These are phyloP conservation scores for Saccharomyces hybrid DNA, from an alignment of 1,139 yeast species.

Conservation along the genomic window DNA sequence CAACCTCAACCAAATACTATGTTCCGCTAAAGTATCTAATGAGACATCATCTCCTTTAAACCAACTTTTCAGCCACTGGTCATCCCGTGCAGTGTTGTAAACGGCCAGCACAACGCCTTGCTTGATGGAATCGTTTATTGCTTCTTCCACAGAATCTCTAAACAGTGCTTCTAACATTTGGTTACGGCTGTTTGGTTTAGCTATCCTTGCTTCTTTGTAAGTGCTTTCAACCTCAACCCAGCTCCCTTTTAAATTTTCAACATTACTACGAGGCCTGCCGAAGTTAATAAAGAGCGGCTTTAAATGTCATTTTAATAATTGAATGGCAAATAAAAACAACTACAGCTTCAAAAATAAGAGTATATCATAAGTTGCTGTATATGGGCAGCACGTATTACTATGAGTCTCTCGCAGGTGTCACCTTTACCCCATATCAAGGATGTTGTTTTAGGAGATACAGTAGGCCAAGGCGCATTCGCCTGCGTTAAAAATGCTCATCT, in stretches of 20 bases:
- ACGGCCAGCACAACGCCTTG: slow-evolving; percentile 20
- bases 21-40: slow-evolving; percentile 7
- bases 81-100: slow-evolving; percentile 16
- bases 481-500: slow-evolving; percentile 34
- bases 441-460: slow-evolving; percentile 33
- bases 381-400: background rate
- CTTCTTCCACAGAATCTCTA: slow-evolving; percentile 18
- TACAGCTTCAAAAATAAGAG: too few relatives aligned
- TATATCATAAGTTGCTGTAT: background rate
- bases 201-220: background rate
- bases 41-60: slow-evolving; percentile 22
- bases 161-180: slow-evolving; percentile 26
- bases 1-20: slow-evolving; percentile 39
- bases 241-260: background rate
- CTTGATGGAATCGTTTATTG: slow-evolving; percentile 19
- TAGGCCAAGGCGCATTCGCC: slow-evolving; percentile 45
- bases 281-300: background rate
- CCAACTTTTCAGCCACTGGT: slow-evolving; percentile 22
- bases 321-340: background rate
- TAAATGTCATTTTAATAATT: background rate
- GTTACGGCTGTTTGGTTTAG: background rate
- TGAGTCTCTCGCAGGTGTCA: slow-evolving; percentile 28
- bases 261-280: background rate
- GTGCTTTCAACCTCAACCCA: background rate
- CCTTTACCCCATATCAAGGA: slow-evolving; percentile 33